These are phyloP conservation scores for Polysphondylium violaceum DNA, from an alignment of 78 protist genomes.

Conservation along the genomic window DNA sequence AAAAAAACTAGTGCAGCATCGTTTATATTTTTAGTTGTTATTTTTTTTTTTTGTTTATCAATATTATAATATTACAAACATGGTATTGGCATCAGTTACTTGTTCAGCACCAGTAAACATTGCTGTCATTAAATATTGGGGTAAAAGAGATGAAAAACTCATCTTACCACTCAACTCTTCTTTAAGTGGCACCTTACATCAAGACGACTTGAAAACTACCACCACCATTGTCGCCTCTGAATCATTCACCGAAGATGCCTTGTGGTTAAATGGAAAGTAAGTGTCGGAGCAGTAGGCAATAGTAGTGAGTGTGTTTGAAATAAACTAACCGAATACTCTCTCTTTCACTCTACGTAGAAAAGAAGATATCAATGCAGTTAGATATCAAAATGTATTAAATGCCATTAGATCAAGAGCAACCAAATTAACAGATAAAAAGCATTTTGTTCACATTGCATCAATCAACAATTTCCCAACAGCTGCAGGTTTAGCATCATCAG, in stretches of 20 bases:
- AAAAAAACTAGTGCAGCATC: background rate
- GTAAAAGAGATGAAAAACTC: constrained; percentile 95
- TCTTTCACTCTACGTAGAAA: constrained; percentile 17
- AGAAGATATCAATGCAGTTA: constrained; percentile 54
- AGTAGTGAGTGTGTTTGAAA: background rate
- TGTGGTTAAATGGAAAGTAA: constrained; percentile 96
- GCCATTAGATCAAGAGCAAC: constrained; percentile 72
- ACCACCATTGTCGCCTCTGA: constrained; percentile 86
- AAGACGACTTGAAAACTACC: constrained; percentile 82
- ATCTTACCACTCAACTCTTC: constrained; percentile 96
- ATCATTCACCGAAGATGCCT: constrained; percentile 73
- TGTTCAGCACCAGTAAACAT: constrained; percentile 97
- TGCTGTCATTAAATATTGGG: constrained; percentile 99
- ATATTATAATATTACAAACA: background rate
- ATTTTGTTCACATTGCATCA: constrained; percentile 87
- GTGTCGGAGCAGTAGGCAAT: background rate
- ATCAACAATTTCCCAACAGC: constrained; percentile 98
- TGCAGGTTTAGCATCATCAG: constrained; percentile 99
- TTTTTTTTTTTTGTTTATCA: background rate
- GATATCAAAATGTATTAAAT: constrained; percentile 79
- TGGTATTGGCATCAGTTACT: constrained; percentile 81
- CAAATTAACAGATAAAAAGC: constrained; percentile 47
- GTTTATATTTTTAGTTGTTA: background rate
- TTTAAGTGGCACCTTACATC: constrained; percentile 91
- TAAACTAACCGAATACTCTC: no score